Percentiles rank a stretch among this genome's conserved stretches.
Conservation (phyloP, 2,329 filamentous ascomycete species). For the Botrytis fabae region DNA sequence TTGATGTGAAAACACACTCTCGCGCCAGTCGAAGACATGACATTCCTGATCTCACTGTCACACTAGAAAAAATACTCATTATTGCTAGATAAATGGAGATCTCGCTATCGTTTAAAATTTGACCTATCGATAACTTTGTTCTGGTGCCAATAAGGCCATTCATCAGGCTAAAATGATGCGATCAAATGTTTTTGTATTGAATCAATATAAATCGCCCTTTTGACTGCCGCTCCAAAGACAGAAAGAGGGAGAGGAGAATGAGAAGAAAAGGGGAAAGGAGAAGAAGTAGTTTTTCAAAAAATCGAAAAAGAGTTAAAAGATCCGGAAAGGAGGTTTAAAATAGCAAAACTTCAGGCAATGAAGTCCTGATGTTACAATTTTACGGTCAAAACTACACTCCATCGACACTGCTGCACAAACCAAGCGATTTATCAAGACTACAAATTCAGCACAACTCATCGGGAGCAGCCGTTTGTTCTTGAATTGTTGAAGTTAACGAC, state of each 20-base stretch:
- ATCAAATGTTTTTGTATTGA: not conserved
- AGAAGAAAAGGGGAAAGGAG: not conserved
- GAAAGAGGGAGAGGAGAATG: not conserved
- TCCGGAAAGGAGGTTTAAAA: not conserved
- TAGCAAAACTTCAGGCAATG: not conserved
- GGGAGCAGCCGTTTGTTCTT: not conserved
- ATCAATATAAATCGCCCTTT: not conserved
- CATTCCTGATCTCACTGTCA: not conserved
- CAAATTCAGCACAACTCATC: not conserved
- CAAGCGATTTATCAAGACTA: not conserved
- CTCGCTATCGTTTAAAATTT: not conserved
- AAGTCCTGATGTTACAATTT: not conserved
- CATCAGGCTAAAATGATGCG: not conserved
- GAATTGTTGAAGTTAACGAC: not conserved
- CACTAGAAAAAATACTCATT: not conserved
- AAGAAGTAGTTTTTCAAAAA: not conserved
- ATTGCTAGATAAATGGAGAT: not conserved
- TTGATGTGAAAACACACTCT: not conserved
- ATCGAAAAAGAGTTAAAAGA: not conserved
- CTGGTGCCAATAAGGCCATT: too few species aligned
- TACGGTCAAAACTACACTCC: not conserved
- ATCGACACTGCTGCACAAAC: not conserved
- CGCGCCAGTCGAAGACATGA: not conserved
- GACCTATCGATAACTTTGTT: too few species aligned
- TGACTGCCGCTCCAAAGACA: not conserved